These are phyloP conservation scores for Naganishia albida DNA, from an alignment of 1,284 basidiomycete species.

Conservation along the genomic window DNA sequence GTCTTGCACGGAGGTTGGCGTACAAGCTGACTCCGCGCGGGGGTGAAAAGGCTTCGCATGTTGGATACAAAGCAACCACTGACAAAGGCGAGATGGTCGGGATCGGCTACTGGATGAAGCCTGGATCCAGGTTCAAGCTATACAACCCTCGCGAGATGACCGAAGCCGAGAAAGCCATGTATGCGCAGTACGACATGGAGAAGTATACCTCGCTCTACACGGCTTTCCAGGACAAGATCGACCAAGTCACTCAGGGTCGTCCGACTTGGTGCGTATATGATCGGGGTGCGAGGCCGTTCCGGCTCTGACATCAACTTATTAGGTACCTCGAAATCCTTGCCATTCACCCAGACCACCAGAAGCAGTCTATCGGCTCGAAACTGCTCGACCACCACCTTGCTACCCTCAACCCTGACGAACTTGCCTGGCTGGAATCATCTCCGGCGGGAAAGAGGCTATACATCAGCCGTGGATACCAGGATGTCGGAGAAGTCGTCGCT, in stretches of 20 bases:
- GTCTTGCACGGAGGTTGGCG: conserved; percentile 23
- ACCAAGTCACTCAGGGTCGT: conserved; percentile 9
- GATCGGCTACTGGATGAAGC: conserved; percentile 31
- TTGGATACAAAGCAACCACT: conserved; percentile 25
- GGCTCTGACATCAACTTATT: background rate
- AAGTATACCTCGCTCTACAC: conserved; percentile 22
- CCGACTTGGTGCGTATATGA: conserved; percentile 8
- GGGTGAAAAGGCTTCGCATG: conserved; percentile 3
- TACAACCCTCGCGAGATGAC: conserved; percentile 21
- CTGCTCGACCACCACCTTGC: conserved; percentile 32
- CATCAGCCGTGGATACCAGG: conserved; percentile 29
- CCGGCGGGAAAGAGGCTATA: conserved; percentile 30
- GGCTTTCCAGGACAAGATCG: conserved; percentile 30
- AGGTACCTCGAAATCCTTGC: conserved; percentile 33
- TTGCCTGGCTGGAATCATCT: conserved; percentile 28
- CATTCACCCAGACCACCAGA: conserved; percentile 28
- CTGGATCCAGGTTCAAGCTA: conserved; percentile 20
- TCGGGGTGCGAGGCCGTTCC: background rate
- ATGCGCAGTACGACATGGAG: conserved; percentile 24
- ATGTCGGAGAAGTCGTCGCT: conserved; percentile 28
- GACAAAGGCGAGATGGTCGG: conserved; percentile 23
- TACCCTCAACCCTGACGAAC: conserved; percentile 3
- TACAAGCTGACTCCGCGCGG: conserved; percentile 11
- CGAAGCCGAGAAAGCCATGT: conserved; percentile 22
- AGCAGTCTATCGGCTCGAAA: conserved; percentile 24